Percentiles rank a stretch among this genome's conserved stretches.
Conservation (phyloP, 192 early-diverging fungal species). For the Backusella morwellensis region DNA sequence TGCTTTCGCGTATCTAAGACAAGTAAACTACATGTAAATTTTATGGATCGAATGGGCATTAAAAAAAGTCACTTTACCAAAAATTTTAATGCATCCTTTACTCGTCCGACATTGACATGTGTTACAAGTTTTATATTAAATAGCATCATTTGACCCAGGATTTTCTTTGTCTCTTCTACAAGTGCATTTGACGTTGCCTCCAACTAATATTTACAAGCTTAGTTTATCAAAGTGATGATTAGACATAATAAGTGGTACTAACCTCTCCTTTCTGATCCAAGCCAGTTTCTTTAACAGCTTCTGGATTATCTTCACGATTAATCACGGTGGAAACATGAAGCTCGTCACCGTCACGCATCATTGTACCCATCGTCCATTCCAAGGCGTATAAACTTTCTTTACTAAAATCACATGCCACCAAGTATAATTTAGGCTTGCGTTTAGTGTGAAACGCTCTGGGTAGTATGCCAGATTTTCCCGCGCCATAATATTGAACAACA, state of each 20-base stretch:
- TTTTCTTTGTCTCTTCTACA: constrained; percentile 18
- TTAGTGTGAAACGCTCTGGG: background rate
- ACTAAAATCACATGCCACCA: constrained; percentile 51
- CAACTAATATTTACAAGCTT: constrained; percentile 13
- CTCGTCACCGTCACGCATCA: constrained; percentile 48
- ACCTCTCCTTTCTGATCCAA: constrained; percentile 26
- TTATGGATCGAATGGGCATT: background rate
- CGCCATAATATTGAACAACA: constrained; percentile 23
- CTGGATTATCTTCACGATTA: constrained; percentile 41
- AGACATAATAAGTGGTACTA: background rate
- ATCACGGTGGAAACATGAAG: constrained; percentile 45
- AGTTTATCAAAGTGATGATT: background rate
- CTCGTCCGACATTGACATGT: constrained; percentile 26
- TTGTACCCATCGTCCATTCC: constrained; percentile 50
- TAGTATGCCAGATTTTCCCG: constrained; percentile 6
- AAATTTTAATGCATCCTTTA: constrained; percentile 26
- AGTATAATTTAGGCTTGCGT: constrained; percentile 27
- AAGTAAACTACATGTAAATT: background rate
- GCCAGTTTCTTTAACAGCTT: constrained; percentile 15
- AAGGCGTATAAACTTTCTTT: constrained; percentile 52
- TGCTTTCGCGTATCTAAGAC: constrained; percentile 40
- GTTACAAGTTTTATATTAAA: constrained; percentile 32
- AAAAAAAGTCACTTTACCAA: constrained; percentile 18
- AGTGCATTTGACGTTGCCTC: constrained; percentile 15
- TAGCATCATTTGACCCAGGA: constrained; percentile 31